phyloP scores from a whole-genome alignment of 805 yeast genomes.

The Zygosaccharomyces rouxii region DNA sequence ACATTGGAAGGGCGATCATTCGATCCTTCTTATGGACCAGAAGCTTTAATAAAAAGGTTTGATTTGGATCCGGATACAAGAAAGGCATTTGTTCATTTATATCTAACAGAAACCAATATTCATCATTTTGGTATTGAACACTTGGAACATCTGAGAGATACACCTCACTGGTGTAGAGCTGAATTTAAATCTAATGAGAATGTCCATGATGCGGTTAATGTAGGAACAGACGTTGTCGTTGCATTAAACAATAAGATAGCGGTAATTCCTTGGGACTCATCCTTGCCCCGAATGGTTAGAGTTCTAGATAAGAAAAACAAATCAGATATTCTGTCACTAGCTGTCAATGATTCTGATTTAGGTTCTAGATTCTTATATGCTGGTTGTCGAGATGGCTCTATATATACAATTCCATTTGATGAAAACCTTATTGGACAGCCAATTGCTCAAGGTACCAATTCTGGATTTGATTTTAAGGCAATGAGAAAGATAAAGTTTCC shows the following conservation, averaged over 20 bases:
- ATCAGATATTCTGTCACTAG: constrained; percentile 15
- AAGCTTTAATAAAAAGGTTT: background rate
- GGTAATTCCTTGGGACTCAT: background rate
- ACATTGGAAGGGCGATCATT: too few species aligned
- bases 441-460: background rate
- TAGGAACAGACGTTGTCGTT: constrained; percentile 11
- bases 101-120: background rate
- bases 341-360: background rate
- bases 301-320: constrained; percentile 6
- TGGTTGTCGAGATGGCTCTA: constrained; percentile 9
- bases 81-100: background rate
- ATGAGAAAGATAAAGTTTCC: constrained; percentile 1
- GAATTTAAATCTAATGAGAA: constrained; percentile 4
- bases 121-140: constrained; percentile 5
- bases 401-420: constrained; percentile 7
- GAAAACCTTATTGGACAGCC: background rate
- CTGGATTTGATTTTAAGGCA: constrained; percentile 1
- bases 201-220: constrained; percentile 8
- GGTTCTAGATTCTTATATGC: constrained; percentile 7
- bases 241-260: constrained; percentile 5
- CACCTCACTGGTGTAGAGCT: background rate
- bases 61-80: background rate
- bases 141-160: background rate
- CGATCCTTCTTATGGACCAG: background rate
- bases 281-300: background rate